A percentile compares a stretch with the other conserved stretches of the same genome.
Evolutionary conservation across 371 early-diverging fungal species (phyloP).

Genomic region (Mortierella sp.): DNA sequence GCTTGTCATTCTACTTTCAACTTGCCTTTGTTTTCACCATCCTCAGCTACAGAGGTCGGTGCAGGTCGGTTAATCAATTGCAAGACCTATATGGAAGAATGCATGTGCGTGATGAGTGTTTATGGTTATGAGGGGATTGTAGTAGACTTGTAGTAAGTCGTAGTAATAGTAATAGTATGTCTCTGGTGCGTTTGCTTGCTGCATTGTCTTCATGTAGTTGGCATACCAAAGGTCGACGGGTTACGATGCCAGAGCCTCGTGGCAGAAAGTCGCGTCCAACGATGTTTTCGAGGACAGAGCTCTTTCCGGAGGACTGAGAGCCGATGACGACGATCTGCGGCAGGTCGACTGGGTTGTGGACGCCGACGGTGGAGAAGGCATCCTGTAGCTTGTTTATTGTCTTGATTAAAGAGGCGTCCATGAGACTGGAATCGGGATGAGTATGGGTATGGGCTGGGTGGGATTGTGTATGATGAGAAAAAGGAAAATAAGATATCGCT

Average conservation of each 20-base stretch:
- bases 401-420: slow-evolving; percentile 67
- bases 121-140: too few relatives aligned
- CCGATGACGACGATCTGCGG: slow-evolving; percentile 99
- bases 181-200: too few relatives aligned
- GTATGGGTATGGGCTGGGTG: neutral
- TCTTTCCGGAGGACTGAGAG: slow-evolving; percentile 98
- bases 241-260: slow-evolving; percentile 95
- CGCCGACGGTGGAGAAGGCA: slow-evolving; percentile 97
- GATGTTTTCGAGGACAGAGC: slow-evolving; percentile 99
- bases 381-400: slow-evolving; percentile 95
- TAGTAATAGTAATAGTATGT: too few relatives aligned
- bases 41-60: slow-evolving; percentile 41
- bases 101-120: too few relatives aligned
- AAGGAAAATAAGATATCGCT: neutral
- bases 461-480: neutral
- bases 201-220: neutral
- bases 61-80: slow-evolving; percentile 95
- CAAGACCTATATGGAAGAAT: slow-evolving; percentile 87
- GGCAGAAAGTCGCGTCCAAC: slow-evolving; percentile 99
- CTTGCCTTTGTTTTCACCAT: slow-evolving; percentile 48
- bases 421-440: too few relatives aligned
- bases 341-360: slow-evolving; percentile 96
- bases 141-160: too few relatives aligned
- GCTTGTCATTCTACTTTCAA: slow-evolving; percentile 3
- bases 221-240: slow-evolving; percentile 91